phyloP scores from a whole-genome alignment of 2,329 filamentous ascomycete genomes.

The Xylariaceae sp. region DNA sequence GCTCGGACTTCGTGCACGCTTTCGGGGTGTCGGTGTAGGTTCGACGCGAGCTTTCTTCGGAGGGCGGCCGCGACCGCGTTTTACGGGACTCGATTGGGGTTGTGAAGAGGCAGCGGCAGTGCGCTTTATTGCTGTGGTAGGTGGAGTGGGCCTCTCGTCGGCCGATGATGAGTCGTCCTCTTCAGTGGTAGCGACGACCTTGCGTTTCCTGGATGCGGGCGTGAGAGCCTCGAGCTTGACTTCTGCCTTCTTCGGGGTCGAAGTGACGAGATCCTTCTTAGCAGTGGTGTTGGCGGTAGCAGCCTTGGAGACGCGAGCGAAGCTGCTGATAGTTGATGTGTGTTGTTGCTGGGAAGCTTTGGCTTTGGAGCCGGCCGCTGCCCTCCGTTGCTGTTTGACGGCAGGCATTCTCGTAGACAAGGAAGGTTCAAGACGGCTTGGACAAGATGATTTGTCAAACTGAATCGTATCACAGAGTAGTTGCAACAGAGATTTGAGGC shows the following conservation, averaged over 20 bases:
- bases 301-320: conserved; percentile 44
- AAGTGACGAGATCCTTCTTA: conserved; percentile 31
- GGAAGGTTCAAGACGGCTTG: conserved; percentile 1
- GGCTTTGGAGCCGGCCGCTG: conserved; percentile 19
- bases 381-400: conserved; percentile 26
- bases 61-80: conserved; percentile 27
- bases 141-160: conserved; percentile 28
- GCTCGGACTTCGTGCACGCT: conserved; percentile 29
- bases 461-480: background rate
- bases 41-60: conserved; percentile 25
- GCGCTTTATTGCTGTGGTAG: conserved; percentile 15
- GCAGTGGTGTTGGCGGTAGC: conserved; percentile 26
- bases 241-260: conserved; percentile 37
- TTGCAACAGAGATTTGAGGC: no score
- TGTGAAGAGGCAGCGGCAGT: conserved; percentile 10
- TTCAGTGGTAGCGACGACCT: conserved; percentile 26
- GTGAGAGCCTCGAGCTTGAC: conserved; percentile 36
- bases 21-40: conserved; percentile 22
- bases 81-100: conserved; percentile 16
- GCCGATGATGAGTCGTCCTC: conserved; percentile 29
- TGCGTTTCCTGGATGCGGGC: conserved; percentile 33
- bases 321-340: conserved; percentile 38
- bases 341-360: conserved; percentile 23
- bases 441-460: no score
- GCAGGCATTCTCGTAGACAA: conserved; percentile 25